These are phyloP conservation scores for Xerocomellus chrysenteron DNA, from an alignment of 768 basidiomycete genomes.

Conservation along the genomic window DNA sequence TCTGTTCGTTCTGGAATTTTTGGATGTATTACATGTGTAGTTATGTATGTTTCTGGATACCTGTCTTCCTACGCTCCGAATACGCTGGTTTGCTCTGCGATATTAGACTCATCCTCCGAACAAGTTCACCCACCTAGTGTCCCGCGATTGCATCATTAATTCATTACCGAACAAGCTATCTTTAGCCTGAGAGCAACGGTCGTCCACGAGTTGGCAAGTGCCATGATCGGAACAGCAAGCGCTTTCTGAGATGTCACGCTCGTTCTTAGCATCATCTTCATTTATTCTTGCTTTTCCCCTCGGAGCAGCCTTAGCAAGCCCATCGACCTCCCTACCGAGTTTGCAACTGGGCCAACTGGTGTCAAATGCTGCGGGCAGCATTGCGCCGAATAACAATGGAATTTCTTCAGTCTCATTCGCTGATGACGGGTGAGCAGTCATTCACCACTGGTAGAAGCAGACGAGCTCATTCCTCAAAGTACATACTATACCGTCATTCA, in stretches of 20 bases:
- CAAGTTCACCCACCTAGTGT: neutral
- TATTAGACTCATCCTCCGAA: neutral
- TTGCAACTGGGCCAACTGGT: conserved; percentile 11
- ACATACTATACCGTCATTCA: conserved; percentile 66
- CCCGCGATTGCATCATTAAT: neutral
- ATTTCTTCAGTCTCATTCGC: conserved; percentile 47
- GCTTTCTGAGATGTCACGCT: conserved; percentile 17
- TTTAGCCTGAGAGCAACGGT: neutral
- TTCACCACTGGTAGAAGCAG: conserved; percentile 19
- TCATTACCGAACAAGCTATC: neutral
- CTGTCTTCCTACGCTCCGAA: conserved; percentile 30
- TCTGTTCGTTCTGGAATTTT: conserved; percentile 30
- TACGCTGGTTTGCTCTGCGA: conserved; percentile 12
- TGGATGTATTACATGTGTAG: conserved; percentile 38
- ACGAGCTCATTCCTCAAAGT: conserved; percentile 36
- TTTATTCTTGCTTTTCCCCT: conserved; percentile 13
- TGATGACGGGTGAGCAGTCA: conserved; percentile 47
- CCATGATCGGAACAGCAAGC: neutral
- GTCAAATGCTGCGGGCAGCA: conserved; percentile 9
- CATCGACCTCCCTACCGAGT: conserved; percentile 2
- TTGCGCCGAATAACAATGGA: conserved; percentile 36
- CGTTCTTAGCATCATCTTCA: conserved; percentile 8
- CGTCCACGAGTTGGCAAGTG: neutral
- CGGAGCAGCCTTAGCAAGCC: conserved; percentile 6
- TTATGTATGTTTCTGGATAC: conserved; percentile 39